Evolutionary conservation across 306 rosid genomes (phyloP), one percentile per base, ranked within the genome.

Genomic region (Prunus campanulata): DNA sequence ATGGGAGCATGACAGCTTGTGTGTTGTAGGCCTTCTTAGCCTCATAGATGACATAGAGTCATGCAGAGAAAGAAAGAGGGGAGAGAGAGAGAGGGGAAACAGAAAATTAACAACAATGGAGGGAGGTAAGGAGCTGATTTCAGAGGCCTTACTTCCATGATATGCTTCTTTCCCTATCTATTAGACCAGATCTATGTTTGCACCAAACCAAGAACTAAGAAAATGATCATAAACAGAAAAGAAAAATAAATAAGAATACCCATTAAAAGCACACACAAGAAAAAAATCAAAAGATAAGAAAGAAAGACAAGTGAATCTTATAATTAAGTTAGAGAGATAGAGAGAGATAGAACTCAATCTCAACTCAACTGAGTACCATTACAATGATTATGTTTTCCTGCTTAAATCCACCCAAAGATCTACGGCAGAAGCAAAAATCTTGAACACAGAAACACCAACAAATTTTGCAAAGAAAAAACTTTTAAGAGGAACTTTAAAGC

Each of bases 181-280:
- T 88, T 77, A 85, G 85, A 88, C 91, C 90, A 94, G 97, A 94
- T 94, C 96, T 92, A 86, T 86, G 81, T 75, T 81, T 89, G 80
- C 80, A 78, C 84, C 85, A 79, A 77, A 84, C 86, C 85, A 83
- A 83, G 78, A 86, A 79, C 81, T 80, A 68, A 83, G 74, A 84
- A 83, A 80, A 80, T 72, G 29, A 88, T 86, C 88, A 87, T 83
- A 73, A 86, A 66, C 83, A 87, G 92, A 77, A 90, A 87, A 1
- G 8, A 49, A 61, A 72, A 48, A 14, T 48, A 2, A 46, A 15
- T 55, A 30, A 75, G 70, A 66, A 62, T 15, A 2, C 75, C 56
- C 74, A 19, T 63, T 9, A 22, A 74, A 77, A 86, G 71, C 87
- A 78, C 71, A 79, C 55, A 80, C 22, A 78, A 55, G 87, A 80